A percentile compares a stretch with the other conserved stretches of the same genome.
These are phyloP conservation scores for Phialophora verrucosa DNA, from an alignment of 2,329 filamentous ascomycete genomes.

Conservation along the genomic window DNA sequence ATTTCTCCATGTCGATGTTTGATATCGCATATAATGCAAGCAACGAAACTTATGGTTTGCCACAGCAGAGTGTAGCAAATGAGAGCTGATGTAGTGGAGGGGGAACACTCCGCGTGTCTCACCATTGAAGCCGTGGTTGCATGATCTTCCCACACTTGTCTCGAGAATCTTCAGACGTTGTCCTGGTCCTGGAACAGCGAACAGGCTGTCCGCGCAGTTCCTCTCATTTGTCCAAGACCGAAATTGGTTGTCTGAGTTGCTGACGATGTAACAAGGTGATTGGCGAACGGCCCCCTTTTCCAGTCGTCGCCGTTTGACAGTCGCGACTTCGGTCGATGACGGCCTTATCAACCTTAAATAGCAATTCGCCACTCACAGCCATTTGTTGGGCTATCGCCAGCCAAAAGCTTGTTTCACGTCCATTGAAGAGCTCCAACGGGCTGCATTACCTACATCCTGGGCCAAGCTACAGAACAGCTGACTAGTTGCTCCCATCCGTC, in stretches of 20 bases:
- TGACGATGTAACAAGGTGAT: slow-evolving; percentile 16
- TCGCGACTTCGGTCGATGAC: slow-evolving; percentile 11
- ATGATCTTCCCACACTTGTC: slow-evolving; percentile 28
- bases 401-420: slow-evolving; percentile 26
- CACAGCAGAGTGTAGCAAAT: slow-evolving; percentile 29
- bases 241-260: slow-evolving; percentile 26
- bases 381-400: slow-evolving; percentile 26
- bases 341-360: slow-evolving; percentile 31
- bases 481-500: not conserved
- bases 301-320: not conserved
- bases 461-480: not conserved
- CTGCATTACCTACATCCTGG: not conserved
- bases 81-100: slow-evolving; percentile 12
- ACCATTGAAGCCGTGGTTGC: slow-evolving; percentile 29
- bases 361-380: slow-evolving; percentile 29
- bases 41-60: slow-evolving; percentile 24
- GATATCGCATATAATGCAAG: not conserved
- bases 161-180: slow-evolving; percentile 28
- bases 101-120: slow-evolving; percentile 35
- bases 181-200: slow-evolving; percentile 17
- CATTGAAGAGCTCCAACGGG: not conserved
- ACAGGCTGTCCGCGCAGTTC: slow-evolving; percentile 10
- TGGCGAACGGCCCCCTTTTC: slow-evolving; percentile 23
- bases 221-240: slow-evolving; percentile 22
- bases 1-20: not conserved